Evolutionary conservation across 371 early-diverging fungal species (phyloP), one percentile per base, ranked within the genome.

Genomic region (Mortierella sp.): DNA sequence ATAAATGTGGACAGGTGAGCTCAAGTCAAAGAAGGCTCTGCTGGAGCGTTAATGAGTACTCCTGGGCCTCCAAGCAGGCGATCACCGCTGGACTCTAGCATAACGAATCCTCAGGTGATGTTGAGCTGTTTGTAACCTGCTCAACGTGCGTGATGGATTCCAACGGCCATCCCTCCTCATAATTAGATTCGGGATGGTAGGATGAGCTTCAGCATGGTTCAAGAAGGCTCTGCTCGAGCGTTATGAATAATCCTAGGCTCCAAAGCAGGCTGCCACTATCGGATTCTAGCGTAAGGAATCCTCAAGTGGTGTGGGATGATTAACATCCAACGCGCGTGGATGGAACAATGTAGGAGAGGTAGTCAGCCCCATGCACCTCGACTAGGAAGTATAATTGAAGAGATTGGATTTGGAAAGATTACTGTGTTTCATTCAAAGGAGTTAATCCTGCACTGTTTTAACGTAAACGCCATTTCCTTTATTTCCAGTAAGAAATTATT

Each of bases 161-260:
- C 61, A 61, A 61, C 66, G 56, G 26, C 66, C 66, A 70, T n/a
- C 58, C 70, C 40, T 64, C 70, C 22, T 57, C 62, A 70, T 60
- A 59, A 70, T 42, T 37, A 58, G 55, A 64, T 70, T 70, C 60
- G 34, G 63, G 57, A 64, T 47, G 64, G 59, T 45, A 59, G 70
- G 64, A 58, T 59, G 49, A 70, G 71, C 32, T 58, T 60, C 60
- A 64, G 61, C 65, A 60, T 64, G 60, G 64, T 53, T 71, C 71
- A 71, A 64, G 64, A 71, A 64, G 53, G 71, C 65, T 70, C 64
- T 70, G 64, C 70, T 64, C 57, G 64, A 65, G 71, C 67, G 72
- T 66, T 62, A 56, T 66, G 66, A 72, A 56, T 61, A 54, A 35
- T 35, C 61, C 62, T 43, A 63, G 66, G 56, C 17, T 47, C 53